Conservation (phyloP, 495 filamentous ascomycete species). For the Podospora anserina region DNA sequence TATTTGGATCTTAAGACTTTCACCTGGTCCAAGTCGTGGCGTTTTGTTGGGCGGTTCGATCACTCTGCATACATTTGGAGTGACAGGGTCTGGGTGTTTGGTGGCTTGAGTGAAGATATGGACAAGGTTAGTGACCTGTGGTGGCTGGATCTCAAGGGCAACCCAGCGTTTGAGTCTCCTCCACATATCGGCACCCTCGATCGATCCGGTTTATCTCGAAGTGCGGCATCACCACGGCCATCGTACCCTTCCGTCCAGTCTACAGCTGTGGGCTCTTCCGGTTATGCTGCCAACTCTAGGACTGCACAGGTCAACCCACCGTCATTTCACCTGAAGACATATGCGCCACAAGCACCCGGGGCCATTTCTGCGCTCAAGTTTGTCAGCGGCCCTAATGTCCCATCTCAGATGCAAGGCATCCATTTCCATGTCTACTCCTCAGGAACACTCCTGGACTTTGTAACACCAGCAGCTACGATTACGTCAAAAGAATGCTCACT, state of each 20-base stretch:
- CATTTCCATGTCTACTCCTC: slow-evolving; percentile 96
- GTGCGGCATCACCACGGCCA: slow-evolving; percentile 43
- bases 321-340: slow-evolving; percentile 63
- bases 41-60: slow-evolving; percentile 88
- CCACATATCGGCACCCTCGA: slow-evolving; percentile 66
- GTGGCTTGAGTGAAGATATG: slow-evolving; percentile 90
- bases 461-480: slow-evolving; percentile 85
- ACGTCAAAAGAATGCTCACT: slow-evolving; percentile 80
- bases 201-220: slow-evolving; percentile 33
- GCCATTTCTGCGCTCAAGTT: slow-evolving; percentile 88
- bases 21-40: slow-evolving; percentile 96
- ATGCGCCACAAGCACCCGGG: slow-evolving; percentile 69
- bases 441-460: slow-evolving; percentile 85
- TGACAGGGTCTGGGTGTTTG: slow-evolving; percentile 94
- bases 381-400: slow-evolving; percentile 80
- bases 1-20: slow-evolving; percentile 96
- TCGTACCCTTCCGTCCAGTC: slow-evolving; percentile 39
- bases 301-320: slow-evolving; percentile 76
- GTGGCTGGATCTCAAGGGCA: slow-evolving; percentile 93
- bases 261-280: slow-evolving; percentile 56
- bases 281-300: slow-evolving; percentile 85
- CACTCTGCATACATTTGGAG: slow-evolving; percentile 88
- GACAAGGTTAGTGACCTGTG: slow-evolving; percentile 91
- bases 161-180: slow-evolving; percentile 73
- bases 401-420: slow-evolving; percentile 79